Evolutionary conservation across 768 basidiomycete species (phyloP), one percentile per base, ranked within the genome.

Genomic region (Mycena vitilis): DNA sequence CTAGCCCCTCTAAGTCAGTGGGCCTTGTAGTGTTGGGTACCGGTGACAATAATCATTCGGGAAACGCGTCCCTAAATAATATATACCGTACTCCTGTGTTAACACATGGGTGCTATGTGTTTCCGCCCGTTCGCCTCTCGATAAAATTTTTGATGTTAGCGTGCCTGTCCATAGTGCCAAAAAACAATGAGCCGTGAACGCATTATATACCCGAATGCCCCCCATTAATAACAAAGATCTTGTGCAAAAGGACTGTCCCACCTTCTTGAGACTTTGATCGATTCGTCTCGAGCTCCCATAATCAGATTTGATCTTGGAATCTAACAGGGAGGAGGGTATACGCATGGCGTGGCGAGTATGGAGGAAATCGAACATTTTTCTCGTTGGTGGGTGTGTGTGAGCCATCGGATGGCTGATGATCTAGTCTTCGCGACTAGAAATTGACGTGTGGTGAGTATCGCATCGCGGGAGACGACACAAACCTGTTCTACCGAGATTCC

Each of bases 381-480:
- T 89, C 98, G 99, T 99, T 81, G 98, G 97, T 34, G 96, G 94
- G 79, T 99, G 98, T 2, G 97, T 97, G 80, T 99, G 96, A 52
- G 93, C 92, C 30, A 91, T 88, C 48, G 99, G 86, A 79, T 99
- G 99, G 77, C 91, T 92, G 77, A 99, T 96, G 77, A 99, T 98
- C 95, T 99, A 52, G 30, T 67, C 66, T 60, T 71, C 71, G 63
- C 69, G 69, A 62, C 65, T 40, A 60, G 56, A 47, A 60, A 59
- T 51, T 60, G 59, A 60, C 59, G 68, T 68, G 54, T 54, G 68
- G 52, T 75, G 68, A 68, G 68, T 67, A 60, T n/a, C n/a, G 51
- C 56, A 34, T 69, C 72, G 66, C 59, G 69, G 66, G 55, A 73
- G 40, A 62, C 62, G 64, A 58, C 34, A 76, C 84, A 60, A 74